Evolutionary conservation across 2,329 filamentous ascomycete species (phyloP), one percentile per base, ranked within the genome.

Genomic region (Paracorniculantispora psalliotae): DNA sequence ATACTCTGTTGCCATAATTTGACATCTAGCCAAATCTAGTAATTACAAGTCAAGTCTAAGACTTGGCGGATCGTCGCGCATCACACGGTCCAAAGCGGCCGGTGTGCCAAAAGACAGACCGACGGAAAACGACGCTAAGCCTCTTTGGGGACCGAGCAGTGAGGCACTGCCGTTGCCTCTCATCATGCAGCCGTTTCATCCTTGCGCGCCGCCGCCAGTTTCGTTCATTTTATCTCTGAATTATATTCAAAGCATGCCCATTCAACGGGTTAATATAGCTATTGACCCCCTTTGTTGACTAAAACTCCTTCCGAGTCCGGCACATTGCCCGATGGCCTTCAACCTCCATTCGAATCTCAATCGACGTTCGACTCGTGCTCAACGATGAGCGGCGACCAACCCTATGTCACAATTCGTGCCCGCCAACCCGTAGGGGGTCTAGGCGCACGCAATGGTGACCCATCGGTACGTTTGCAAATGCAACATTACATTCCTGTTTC

Each of bases 381-480:
- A 21, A 60, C 19, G 21, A 79, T 80, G 77, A 71, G 71, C 59
- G 73, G 77, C 58, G 71, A 74, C 48, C 72, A 74, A 61, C 76
- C 80, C 17, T 84, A 83, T 66, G 73, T 82, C 59, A 81, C 81
- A 46, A 78, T 84, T 65, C 76, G 77, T 66, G 78, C 81, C 57
- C 74, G 79, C 66, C 71, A 74, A 62, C 76, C 79, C 47, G 72
- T 72, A 57, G 76, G 80, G 63, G 73, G 71, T 30, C 72, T 72
- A 66, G 79, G 77, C 62, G 72, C 77, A 62, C 77, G 75, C 68
- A 78, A 78, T 64, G 73, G 74, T 51, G 78, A 80, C 67, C 77
- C 76, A 61, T 73, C 77, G 65, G 79, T 81, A 74, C 65, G 79
- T 79, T 61, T 49, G 35, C 26, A 37, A 47, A 48, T 48, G 60